A percentile compares a stretch with the other conserved stretches of the same genome.
Evolutionary conservation across 2,329 filamentous ascomycete species (phyloP).

Genomic region (Ophiocordyceps polyrhachis-furcata): DNA sequence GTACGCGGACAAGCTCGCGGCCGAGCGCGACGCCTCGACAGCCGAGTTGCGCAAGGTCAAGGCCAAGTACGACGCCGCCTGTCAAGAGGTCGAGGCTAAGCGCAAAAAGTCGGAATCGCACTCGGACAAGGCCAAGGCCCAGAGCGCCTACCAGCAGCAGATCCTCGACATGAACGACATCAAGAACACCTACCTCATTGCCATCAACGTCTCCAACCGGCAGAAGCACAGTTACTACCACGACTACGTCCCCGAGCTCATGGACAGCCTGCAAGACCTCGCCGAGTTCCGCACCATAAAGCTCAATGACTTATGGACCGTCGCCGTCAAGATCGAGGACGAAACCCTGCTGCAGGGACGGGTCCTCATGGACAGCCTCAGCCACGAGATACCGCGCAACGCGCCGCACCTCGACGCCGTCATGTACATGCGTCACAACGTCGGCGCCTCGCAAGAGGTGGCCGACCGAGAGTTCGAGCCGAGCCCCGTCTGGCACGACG

Average conservation of each 20-base stretch:
- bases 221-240: slow-evolving; percentile 96
- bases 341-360: slow-evolving; percentile 57
- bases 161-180: slow-evolving; percentile 89
- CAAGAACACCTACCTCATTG: slow-evolving; percentile 96
- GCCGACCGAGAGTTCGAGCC: slow-evolving; percentile 75
- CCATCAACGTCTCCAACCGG: slow-evolving; percentile 93
- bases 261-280: slow-evolving; percentile 86
- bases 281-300: slow-evolving; percentile 74
- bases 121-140: slow-evolving; percentile 88
- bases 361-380: slow-evolving; percentile 51
- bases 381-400: slow-evolving; percentile 72
- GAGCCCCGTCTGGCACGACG: slow-evolving; percentile 93
- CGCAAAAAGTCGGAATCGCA: slow-evolving; percentile 88
- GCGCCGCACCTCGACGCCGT: slow-evolving; percentile 79
- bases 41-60: slow-evolving; percentile 78
- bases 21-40: slow-evolving; percentile 72
- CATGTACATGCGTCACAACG: slow-evolving; percentile 95
- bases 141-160: slow-evolving; percentile 82
- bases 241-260: slow-evolving; percentile 82
- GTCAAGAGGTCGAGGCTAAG: slow-evolving; percentile 84
- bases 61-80: slow-evolving; percentile 77
- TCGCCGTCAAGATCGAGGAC: slow-evolving; percentile 64
- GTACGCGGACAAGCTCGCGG: slow-evolving; percentile 73
- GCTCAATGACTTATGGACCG: slow-evolving; percentile 70
- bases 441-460: slow-evolving; percentile 66